phyloP scores from a whole-genome alignment of 2,329 filamentous ascomycete species.

The Ophiostoma piceae region DNA sequence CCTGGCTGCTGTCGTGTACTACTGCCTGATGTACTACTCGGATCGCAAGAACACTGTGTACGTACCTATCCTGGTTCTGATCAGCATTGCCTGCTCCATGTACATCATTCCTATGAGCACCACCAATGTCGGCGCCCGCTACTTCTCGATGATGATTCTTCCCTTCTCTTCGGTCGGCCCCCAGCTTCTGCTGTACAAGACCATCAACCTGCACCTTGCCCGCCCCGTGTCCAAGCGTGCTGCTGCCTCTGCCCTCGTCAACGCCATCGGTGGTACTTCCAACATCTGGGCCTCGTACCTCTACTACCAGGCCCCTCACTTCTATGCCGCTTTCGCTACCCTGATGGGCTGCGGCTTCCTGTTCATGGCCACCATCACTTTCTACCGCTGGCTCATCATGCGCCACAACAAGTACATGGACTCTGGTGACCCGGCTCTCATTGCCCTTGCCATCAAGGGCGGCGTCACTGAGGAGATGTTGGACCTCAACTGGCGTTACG shows the following conservation, averaged over 20 bases:
- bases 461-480: slow-evolving; percentile 30
- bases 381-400: slow-evolving; percentile 28
- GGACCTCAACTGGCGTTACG: slow-evolving; percentile 31
- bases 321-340: slow-evolving; percentile 28
- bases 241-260: slow-evolving; percentile 39
- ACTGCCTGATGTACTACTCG: slow-evolving; percentile 35
- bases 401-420: slow-evolving; percentile 13
- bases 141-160: slow-evolving; percentile 41
- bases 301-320: slow-evolving; percentile 31
- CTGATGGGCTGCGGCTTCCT: slow-evolving; percentile 28
- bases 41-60: slow-evolving; percentile 34
- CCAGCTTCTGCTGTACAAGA: slow-evolving; percentile 40
- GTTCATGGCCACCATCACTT: slow-evolving; percentile 28
- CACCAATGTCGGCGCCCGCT: slow-evolving; percentile 37
- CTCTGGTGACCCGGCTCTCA: slow-evolving; percentile 4
- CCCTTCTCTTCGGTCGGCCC: slow-evolving; percentile 39
- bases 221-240: slow-evolving; percentile 41
- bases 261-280: slow-evolving; percentile 34
- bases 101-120: slow-evolving; percentile 32
- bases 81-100: slow-evolving; percentile 27
- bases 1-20: slow-evolving; percentile 34
- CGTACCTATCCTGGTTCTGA: slow-evolving; percentile 32
- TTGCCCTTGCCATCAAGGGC: slow-evolving; percentile 28
- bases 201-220: slow-evolving; percentile 33
- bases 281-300: slow-evolving; percentile 35